A percentile compares a stretch with the other conserved stretches of the same genome.
Evolutionary conservation across 495 filamentous ascomycete genomes (phyloP).

Genomic region (Cairneyella variabilis): DNA sequence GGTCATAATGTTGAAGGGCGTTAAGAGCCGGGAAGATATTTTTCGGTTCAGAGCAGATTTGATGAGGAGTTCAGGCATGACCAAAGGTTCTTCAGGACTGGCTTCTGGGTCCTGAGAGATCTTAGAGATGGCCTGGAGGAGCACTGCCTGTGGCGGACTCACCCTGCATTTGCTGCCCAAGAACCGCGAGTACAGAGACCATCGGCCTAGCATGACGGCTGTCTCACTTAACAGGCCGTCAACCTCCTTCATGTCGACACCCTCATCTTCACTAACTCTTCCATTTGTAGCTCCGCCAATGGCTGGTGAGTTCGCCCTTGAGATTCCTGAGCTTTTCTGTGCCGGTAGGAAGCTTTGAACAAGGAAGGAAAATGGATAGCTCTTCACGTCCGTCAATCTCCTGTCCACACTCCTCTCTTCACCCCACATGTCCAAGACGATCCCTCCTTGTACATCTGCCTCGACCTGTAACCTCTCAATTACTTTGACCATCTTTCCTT

Average conservation of each 20-base stretch:
- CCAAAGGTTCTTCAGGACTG: slow-evolving; percentile 42
- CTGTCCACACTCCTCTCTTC: slow-evolving; percentile 83
- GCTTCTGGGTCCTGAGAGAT: slow-evolving; percentile 40
- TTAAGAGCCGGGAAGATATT: slow-evolving; percentile 63
- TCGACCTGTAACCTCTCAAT: slow-evolving; percentile 92
- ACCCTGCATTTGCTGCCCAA: slow-evolving; percentile 67
- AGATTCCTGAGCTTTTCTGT: slow-evolving; percentile 45
- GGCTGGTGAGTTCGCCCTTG: slow-evolving; percentile 54
- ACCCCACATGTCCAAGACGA: slow-evolving; percentile 90
- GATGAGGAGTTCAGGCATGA: slow-evolving; percentile 63
- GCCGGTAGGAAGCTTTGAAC: slow-evolving; percentile 84
- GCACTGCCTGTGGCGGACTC: slow-evolving; percentile 8
- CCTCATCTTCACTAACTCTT: slow-evolving; percentile 73
- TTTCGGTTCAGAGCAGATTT: slow-evolving; percentile 75
- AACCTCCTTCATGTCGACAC: slow-evolving; percentile 91
- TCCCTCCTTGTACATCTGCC: slow-evolving; percentile 95
- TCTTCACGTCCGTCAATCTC: slow-evolving; percentile 88
- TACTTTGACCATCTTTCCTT: slow-evolving; percentile 90
- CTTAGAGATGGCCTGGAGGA: slow-evolving; percentile 17
- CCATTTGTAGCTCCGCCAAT: slow-evolving; percentile 38
- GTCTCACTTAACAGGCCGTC: slow-evolving; percentile 83
- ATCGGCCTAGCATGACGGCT: slow-evolving; percentile 84
- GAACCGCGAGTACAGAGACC: slow-evolving; percentile 90
- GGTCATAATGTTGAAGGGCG: slow-evolving; percentile 82
- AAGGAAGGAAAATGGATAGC: slow-evolving; percentile 94